Evolutionary conservation across 179 eudicot genomes (phyloP).

Genomic region (Nepenthes alata): DNA sequence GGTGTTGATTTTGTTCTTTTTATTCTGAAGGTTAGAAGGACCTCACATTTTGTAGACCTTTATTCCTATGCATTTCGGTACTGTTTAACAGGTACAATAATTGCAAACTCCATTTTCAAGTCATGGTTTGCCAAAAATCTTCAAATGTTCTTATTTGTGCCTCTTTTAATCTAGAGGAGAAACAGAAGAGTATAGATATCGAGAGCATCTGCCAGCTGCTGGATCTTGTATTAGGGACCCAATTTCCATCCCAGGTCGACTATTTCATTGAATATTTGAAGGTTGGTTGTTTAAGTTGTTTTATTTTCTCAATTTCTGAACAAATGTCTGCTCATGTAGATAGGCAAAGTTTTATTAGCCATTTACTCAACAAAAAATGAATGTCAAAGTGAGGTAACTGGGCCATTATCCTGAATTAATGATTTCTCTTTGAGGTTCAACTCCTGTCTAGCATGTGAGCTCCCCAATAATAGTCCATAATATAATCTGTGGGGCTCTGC

Average conservation of each 20-base stretch:
- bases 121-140: neutral
- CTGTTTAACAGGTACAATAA: slow-evolving; percentile 69
- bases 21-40: slow-evolving; percentile 58
- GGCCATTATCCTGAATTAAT: too few relatives aligned
- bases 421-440: too few relatives aligned
- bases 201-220: slow-evolving; percentile 80
- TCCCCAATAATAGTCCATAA: too few relatives aligned
- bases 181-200: slow-evolving; percentile 88
- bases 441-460: too few relatives aligned
- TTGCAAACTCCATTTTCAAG: neutral
- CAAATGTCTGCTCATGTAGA: neutral
- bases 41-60: slow-evolving; percentile 59
- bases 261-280: slow-evolving; percentile 56
- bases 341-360: neutral
- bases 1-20: slow-evolving; percentile 8
- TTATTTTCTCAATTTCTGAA: neutral
- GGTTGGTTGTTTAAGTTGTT: slow-evolving; percentile 44
- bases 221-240: slow-evolving; percentile 75
- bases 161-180: slow-evolving; percentile 53
- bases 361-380: too few relatives aligned
- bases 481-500: too few relatives aligned
- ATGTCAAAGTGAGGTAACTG: too few relatives aligned
- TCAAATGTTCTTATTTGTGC: neutral
- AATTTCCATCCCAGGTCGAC: slow-evolving; percentile 69
- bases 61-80: slow-evolving; percentile 72